Evolutionary conservation across 129 eudicot genomes (phyloP).

Genomic region (Artemisia annua): DNA sequence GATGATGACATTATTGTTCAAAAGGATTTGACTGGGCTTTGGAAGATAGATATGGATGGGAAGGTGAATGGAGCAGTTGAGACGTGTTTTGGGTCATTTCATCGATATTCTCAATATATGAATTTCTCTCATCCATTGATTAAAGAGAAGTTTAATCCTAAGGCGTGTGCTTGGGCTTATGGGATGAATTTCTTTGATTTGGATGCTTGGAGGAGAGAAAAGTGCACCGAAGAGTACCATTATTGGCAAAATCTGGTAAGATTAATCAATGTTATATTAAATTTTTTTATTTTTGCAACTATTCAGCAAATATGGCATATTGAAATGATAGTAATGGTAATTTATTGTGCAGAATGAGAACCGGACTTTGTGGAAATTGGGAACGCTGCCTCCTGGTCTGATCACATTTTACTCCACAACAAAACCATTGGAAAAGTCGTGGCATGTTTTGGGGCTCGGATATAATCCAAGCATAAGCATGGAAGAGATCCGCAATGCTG

Average conservation of each 20-base stretch:
- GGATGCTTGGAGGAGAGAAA: constrained; percentile 88
- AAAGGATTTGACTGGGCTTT: constrained; percentile 74
- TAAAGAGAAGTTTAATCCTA: constrained; percentile 70
- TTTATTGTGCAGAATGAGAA: constrained; percentile 58
- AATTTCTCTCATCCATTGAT: constrained; percentile 78
- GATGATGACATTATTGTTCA: constrained; percentile 87
- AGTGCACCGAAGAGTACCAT: constrained; percentile 78
- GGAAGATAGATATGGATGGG: constrained; percentile 88
- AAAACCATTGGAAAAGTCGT: constrained; percentile 70
- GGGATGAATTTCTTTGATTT: constrained; percentile 85
- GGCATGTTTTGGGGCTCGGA: constrained; percentile 83
- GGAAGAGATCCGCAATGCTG: constrained; percentile 67
- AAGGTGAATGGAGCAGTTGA: constrained; percentile 82
- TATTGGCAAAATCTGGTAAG: constrained; percentile 85
- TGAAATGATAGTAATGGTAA: neutral
- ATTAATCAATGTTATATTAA: neutral
- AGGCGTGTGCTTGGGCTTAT: constrained; percentile 88
- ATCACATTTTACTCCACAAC: constrained; percentile 76
- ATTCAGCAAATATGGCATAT: neutral
- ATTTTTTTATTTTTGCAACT: neutral
- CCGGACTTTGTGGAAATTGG: constrained; percentile 73
- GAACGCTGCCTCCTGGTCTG: constrained; percentile 73
- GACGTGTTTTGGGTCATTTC: constrained; percentile 82
- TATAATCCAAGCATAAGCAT: constrained; percentile 66
- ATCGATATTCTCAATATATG: constrained; percentile 79